A percentile compares a stretch with the other conserved stretches of the same genome.
Evolutionary conservation across 441 rosid genomes (phyloP).

Genomic region (Geranium incanum): DNA sequence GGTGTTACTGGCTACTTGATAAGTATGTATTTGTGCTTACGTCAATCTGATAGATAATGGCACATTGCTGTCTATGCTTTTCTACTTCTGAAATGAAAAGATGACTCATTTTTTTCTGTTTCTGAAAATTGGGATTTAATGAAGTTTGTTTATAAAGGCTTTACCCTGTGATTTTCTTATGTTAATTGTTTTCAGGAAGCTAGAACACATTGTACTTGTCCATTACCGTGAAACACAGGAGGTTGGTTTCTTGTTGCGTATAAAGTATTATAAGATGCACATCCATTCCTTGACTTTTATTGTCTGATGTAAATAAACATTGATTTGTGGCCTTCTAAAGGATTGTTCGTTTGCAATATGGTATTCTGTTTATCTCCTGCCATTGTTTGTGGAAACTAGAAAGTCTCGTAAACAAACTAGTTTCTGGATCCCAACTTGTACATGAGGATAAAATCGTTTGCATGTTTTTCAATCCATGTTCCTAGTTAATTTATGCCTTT

Average conservation of each 20-base stretch:
- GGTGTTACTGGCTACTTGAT: constrained; percentile 98
- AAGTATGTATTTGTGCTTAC: constrained; percentile 50
- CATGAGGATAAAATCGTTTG: background rate
- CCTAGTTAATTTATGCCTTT: background rate
- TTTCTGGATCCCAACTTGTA: background rate
- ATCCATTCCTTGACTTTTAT: background rate
- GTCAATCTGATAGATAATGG: constrained; percentile 14
- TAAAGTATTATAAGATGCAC: background rate
- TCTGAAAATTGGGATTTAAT: background rate
- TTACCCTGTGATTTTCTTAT: constrained; percentile 15
- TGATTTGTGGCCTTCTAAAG: background rate
- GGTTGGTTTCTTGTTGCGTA: constrained; percentile 46
- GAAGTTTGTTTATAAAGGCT: constrained; percentile 8
- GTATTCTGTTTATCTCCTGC: background rate
- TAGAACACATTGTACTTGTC: constrained; percentile 94
- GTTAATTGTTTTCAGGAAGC: constrained; percentile 48
- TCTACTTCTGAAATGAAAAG: constrained; percentile 9
- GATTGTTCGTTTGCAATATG: background rate
- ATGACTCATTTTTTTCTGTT: background rate
- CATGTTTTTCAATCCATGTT: background rate
- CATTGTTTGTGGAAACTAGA: background rate
- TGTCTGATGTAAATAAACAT: background rate
- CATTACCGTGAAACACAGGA: constrained; percentile 97
- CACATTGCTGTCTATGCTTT: background rate
- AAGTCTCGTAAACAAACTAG: background rate